Evolutionary conservation across 768 basidiomycete genomes (phyloP), one percentile per base, ranked within the genome.

Genomic region (Tylopilus subfusipes): DNA sequence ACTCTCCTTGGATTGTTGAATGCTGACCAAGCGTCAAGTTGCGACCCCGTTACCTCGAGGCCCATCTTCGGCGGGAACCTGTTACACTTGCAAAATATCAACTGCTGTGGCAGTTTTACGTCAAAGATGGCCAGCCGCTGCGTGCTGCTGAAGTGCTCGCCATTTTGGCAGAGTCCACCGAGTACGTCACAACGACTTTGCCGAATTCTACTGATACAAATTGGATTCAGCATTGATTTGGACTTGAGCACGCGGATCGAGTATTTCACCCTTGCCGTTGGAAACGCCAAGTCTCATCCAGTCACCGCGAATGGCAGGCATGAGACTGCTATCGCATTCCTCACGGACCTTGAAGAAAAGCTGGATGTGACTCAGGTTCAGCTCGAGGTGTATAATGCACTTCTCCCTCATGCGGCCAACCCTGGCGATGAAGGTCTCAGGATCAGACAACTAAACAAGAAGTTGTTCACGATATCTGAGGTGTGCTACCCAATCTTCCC

Each of bases 361-460:
- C 81, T 98, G 13, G 97, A 99, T 42, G 97, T 99, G 24, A 91
- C 94, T 7, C 90, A 96, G 72, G 93, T 98, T 10, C 97, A 99
- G 66, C 75, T 95, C n/a, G 96, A 98, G 70, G 81, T 97, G 44
- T 90, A 84, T 63, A 81, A 89, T 59, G 74, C 76, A 12, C 76
- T 93, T 16, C 67, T 76, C 8, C 82, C 85, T 18, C 85, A 84
- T 56, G 72, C 82, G 27, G 74, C 79, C 55, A 82, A 87, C 55
- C 80, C 81, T 13, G 80, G 77, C 2, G 84, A 82, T 59, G 80
- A 83, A 51, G 82, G 85, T 38, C 79, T 81, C 53, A 80, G 82
- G 60, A 81, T 90, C 62, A 78, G 76, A 54, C 63, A 76, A n/a
- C 70, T 89, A 38, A 79, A 81, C 29, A 78, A 75, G 61, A 75